Conservation (phyloP, 2,329 filamentous ascomycete genomes). For the Hypoxylon sp. region DNA sequence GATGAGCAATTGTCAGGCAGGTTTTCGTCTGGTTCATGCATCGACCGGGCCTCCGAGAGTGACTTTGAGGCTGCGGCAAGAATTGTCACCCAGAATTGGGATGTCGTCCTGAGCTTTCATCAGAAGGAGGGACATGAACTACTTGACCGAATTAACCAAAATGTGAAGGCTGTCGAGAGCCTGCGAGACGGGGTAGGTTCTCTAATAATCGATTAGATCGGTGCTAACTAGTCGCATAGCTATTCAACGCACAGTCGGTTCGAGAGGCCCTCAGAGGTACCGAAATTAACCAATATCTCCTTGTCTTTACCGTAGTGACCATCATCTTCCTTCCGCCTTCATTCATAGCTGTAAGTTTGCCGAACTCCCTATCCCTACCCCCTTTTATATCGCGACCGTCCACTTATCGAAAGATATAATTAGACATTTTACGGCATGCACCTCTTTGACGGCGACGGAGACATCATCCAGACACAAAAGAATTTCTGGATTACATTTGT, state of each 20-base stretch:
- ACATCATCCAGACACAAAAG: not conserved
- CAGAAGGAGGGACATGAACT: not conserved
- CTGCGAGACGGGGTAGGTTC: not conserved
- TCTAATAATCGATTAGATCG: not conserved
- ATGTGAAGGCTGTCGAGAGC: not conserved
- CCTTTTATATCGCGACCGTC: not conserved
- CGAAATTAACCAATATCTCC: not conserved
- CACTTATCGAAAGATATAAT: not conserved
- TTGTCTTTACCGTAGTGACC: not conserved
- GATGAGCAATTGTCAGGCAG: not conserved
- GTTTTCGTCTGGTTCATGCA: not conserved
- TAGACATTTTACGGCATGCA: slow-evolving; percentile 2
- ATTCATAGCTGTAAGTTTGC: slow-evolving; percentile 1
- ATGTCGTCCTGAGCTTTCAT: not conserved
- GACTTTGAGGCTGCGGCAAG: not conserved
- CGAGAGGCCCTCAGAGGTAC: slow-evolving; percentile 2
- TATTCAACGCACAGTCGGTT: not conserved
- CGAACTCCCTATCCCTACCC: not conserved
- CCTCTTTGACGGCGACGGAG: slow-evolving; percentile 1
- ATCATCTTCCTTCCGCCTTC: not conserved
- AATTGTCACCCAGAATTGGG: not conserved
- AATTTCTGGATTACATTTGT: not conserved
- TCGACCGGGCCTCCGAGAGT: not conserved
- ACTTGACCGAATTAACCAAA: not conserved
- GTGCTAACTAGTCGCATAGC: not conserved